Base-by-base conservation (phyloP, 139 green algal species). In the Mesostigma viride region DNA sequence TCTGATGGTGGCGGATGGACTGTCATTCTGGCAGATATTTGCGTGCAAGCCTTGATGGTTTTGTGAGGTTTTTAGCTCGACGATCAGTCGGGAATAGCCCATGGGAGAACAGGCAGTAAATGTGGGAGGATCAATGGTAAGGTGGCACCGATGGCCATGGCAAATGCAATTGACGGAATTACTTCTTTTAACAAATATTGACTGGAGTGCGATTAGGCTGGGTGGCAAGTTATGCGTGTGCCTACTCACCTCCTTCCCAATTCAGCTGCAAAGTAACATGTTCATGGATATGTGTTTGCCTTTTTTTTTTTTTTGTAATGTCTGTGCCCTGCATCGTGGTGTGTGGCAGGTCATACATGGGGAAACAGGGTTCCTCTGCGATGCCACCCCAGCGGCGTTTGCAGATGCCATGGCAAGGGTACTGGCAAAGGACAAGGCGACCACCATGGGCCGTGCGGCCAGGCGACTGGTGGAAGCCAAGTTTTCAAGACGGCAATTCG, bases 321-420 rank as follows among this genome's bases (percentile, higher is more conserved):
- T 51, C 11, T 51, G 8, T 24, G 40, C 40, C 14, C 11, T 24
- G 40, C 11, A 51, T 24, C 11, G 8, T 51, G 11, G 40, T 24
- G 11, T 51, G 11, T 51, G 8, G 8, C 40, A 51, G 40, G 14
- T 8, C 14, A 8, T 51, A 14, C 8, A 51, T 14, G 48, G 20
- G 48, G 11, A 26, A 8, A 59, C 48, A 26, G 48, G 69, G n/a
- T 66, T 75, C 2, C 69, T 75, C 2, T 71, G 62, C 36, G 35
- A 71, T 3, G 3, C 62, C 22, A 68, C 69, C 1, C 62, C 69
- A 5, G 14, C 31, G 3, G 36, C 27, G 3, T 75, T 75, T 65
- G 69, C 69, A 24, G 62, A 1, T 3, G 61, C 62, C 3, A 71
- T 75, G 69, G 69, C 20, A 6, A 5, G 20, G 3, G 62, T 75